These are phyloP conservation scores for Helicostylum pulchrum DNA, from an alignment of 192 early-diverging fungal species.

Conservation along the genomic window DNA sequence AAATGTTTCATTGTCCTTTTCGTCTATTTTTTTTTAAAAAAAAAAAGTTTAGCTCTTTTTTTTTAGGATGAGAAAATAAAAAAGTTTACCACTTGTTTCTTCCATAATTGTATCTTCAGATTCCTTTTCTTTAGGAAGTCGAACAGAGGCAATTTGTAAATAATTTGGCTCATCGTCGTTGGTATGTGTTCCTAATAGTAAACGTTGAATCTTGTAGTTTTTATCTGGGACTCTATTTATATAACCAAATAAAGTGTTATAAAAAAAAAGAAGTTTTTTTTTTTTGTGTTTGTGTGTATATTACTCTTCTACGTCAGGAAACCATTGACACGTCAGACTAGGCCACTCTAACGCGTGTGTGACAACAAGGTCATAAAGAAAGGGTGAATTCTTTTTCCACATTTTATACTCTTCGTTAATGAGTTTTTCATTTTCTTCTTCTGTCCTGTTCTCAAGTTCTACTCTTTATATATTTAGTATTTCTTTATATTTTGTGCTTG, in stretches of 20 bases:
- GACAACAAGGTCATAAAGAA: conserved; percentile 95
- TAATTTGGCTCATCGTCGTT: conserved; percentile 96
- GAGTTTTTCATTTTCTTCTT: conserved; percentile 65
- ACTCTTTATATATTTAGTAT: no score
- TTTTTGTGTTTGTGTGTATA: conserved; percentile 39
- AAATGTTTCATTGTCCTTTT: conserved; percentile 52
- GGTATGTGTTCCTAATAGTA: conserved; percentile 95
- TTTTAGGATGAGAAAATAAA: background rate
- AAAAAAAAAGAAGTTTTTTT: background rate
- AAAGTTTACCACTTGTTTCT: conserved; percentile 12
- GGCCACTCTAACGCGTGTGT: conserved; percentile 99
- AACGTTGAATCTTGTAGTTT: conserved; percentile 83
- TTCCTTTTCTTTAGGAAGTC: conserved; percentile 34
- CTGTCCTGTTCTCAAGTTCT: conserved; percentile 14
- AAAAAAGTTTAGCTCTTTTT: background rate
- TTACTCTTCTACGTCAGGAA: conserved; percentile 90
- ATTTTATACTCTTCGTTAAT: conserved; percentile 98
- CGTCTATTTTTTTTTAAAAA: conserved; percentile 3
- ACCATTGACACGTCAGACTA: conserved; percentile 95
- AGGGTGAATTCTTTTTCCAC: conserved; percentile 99
- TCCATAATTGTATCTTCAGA: conserved; percentile 24
- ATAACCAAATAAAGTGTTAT: background rate
- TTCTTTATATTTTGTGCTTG: no score
- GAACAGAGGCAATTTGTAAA: conserved; percentile 90
- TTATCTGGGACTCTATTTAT: conserved; percentile 68